phyloP scores from a whole-genome alignment of 2,329 filamentous ascomycete species.

The Aspergillus eucalypticola region DNA sequence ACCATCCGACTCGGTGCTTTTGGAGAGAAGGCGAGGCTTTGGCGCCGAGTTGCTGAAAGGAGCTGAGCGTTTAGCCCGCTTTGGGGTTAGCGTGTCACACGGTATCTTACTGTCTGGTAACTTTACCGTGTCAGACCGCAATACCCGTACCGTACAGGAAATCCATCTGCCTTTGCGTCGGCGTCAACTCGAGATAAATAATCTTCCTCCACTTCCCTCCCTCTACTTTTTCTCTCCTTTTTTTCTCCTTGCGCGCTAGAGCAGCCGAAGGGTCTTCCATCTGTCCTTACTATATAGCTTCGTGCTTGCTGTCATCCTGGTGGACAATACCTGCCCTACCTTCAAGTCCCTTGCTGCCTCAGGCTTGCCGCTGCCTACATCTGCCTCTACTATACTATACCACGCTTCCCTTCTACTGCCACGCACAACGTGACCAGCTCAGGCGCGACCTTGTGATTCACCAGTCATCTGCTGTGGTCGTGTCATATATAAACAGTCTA shows the following conservation, averaged over 20 bases:
- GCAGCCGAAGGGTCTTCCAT: background rate
- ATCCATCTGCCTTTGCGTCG: conserved; percentile 1
- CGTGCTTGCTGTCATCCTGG: background rate
- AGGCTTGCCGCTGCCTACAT: background rate
- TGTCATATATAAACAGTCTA: background rate
- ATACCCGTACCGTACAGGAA: conserved; percentile 14
- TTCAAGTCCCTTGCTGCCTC: background rate
- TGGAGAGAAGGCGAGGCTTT: conserved; percentile 13
- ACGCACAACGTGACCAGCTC: conserved; percentile 12
- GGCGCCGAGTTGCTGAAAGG: background rate
- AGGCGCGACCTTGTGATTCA: conserved; percentile 6
- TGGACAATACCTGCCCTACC: background rate
- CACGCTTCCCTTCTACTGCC: conserved; percentile 7
- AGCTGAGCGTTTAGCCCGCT: conserved; percentile 7
- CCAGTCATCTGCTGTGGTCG: background rate
- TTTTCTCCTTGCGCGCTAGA: background rate
- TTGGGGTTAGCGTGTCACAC: conserved; percentile 17
- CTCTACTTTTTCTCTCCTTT: background rate
- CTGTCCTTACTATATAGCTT: background rate
- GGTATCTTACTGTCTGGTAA: conserved; percentile 16
- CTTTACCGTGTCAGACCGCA: conserved; percentile 8
- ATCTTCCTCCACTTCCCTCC: background rate
- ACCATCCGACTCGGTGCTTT: background rate
- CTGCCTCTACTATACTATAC: conserved; percentile 1
- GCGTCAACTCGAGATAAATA: conserved; percentile 10